These are phyloP conservation scores for Endogone sp. DNA, from an alignment of 192 early-diverging fungal genomes.

Conservation along the genomic window DNA sequence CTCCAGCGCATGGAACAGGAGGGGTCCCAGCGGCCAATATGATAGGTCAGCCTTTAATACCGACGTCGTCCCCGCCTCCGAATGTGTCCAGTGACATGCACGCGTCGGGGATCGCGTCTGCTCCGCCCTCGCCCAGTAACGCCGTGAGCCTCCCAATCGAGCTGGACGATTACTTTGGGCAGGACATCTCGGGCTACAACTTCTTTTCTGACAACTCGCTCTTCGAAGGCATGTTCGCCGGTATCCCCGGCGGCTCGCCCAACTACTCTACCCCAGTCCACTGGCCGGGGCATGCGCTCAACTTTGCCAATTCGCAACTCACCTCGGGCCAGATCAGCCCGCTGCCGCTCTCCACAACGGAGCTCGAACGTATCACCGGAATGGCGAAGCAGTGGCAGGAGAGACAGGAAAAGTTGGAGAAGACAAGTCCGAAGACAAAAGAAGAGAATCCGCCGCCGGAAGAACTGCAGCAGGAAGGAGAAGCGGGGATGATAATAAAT, in stretches of 20 bases:
- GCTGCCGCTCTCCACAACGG: not conserved
- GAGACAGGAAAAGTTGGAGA: not conserved
- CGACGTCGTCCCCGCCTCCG: too few species aligned
- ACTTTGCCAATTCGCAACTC: not conserved
- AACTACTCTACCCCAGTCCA: not conserved
- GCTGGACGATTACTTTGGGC: conserved; percentile 2
- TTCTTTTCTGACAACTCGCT: conserved; percentile 12
- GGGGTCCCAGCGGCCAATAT: too few species aligned
- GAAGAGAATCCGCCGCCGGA: not conserved
- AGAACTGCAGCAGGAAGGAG: not conserved
- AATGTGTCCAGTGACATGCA: too few species aligned
- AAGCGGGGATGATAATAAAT: not conserved
- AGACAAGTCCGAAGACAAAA: not conserved
- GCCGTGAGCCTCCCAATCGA: not conserved
- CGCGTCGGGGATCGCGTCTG: too few species aligned
- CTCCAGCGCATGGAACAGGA: not conserved
- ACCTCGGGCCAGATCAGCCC: not conserved
- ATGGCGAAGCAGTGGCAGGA: not conserved
- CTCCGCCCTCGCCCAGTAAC: not conserved
- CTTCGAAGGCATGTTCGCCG: conserved; percentile 8
- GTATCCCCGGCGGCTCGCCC: not conserved
- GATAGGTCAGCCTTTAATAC: too few species aligned
- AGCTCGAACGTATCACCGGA: not conserved
- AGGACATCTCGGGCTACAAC: conserved; percentile 13
- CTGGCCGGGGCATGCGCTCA: too few species aligned